Base-by-base conservation (phyloP, 1,284 basidiomycete species). In the Irpex rosettiformis region DNA sequence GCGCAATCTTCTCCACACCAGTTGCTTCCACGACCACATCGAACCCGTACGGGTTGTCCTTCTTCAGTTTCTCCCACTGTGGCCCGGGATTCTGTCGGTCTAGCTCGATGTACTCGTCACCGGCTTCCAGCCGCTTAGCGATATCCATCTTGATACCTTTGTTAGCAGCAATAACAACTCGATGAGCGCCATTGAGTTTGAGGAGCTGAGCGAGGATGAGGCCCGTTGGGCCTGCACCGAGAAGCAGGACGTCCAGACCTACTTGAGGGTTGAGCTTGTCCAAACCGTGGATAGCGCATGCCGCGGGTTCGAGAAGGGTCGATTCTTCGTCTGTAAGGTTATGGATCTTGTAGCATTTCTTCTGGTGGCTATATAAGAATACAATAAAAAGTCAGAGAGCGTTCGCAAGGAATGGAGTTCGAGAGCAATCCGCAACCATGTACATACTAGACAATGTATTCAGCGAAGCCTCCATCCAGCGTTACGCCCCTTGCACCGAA, bases 11-110 rank as follows among this genome's bases (percentile, higher is more conserved):
- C 70, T 84, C 81, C 47, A 80, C 79, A 65, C 84, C 84, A 25
- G 83, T 85, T 59, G 82, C 83, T 72, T 85, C 83, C 58, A 81
- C 82, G 47, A 85, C 83, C 49, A 84, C 79, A 69, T 85, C 83
- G 66, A 85, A 85, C 27, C 83, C 83, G 71, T 83, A 79, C 55
- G 82, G 82, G 70, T 85, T 78, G 63, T 82, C 79, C 69, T 79
- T 72, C 72, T 78, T 82, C 64, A 86, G 70, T 72, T 82, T 69
- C 53, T 75, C 79, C 83, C 83, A 85, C 69, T 85, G 83, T 10
- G 73, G 68, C 29, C 70, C 75, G 28, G 82, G 78, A 68, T 79
- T 74, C 56, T 74, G 62, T 54, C 83, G 70, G 69, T 85, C 80
- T 37, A 86, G 77, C 68, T 83, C 82, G 64, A 85, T 73, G 73